Evolutionary conservation across 352 stramenopile species (phyloP), one percentile per base, ranked within the genome.

Genomic region (Chrysophaeum taylorii): DNA sequence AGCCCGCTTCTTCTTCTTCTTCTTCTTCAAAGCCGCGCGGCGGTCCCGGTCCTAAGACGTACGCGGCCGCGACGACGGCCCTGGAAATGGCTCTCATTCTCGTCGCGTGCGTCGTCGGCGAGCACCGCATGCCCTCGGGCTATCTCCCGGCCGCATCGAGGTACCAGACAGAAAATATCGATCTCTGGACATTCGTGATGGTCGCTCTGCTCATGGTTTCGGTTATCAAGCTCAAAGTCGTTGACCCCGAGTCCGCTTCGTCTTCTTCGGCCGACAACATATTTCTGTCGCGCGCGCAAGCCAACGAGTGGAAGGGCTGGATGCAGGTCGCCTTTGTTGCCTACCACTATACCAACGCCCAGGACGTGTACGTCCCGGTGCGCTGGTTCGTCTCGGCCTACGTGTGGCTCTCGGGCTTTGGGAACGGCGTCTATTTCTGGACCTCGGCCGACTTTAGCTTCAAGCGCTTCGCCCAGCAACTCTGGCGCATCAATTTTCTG

Each of bases 371-470:
- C 69, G 84, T 84, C 70, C 77, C 81, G 67, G 83, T 86, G 73
- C 77, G 81, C 31, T 71, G 82, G 48, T 84, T 82, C 75, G 79
- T 86, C 36, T 79, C 70, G 36, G 75, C 77, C 23, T 84, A 84
- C 70, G 78, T 85, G 37, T 83, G 78, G 78, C 67, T 72, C 72
- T 81, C 77, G 43, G 81, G 81, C 31, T 86, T 84, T 64, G 81
- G 81, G 57, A 85, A 86, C 70, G 84, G 82, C 64, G 72, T 83
- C 36, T 86, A 84, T 69, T 86, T 85, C 74, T 80, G 84, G 66
- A 84, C 80, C 67, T 83, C 80, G 64, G 73, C 67, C 35, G 81
- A 86, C 63, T 86, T 81, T 68, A 77, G 70, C n/a, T 27, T 84
- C 0, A 79, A 84, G 60, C 76, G 81, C 53, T 77, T 82, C 33